phyloP scores from a whole-genome alignment of 2,329 filamentous ascomycete genomes.

The Exophiala viscosa region DNA sequence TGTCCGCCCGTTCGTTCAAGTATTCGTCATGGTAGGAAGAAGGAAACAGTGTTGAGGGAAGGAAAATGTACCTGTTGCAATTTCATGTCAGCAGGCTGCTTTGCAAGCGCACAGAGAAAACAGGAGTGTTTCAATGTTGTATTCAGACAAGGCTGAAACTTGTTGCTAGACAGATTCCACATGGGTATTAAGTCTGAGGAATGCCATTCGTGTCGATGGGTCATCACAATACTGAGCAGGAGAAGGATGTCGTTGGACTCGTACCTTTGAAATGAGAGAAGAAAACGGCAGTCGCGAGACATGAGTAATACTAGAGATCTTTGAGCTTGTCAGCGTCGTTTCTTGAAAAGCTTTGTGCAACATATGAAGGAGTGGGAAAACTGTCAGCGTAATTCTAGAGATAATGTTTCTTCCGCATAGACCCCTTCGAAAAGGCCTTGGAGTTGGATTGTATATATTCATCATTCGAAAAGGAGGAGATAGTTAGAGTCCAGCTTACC shows the following conservation, averaged over 20 bases:
- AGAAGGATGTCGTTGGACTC: conserved; percentile 16
- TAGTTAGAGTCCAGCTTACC: background rate
- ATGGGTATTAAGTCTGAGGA: conserved; percentile 64
- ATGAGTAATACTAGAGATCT: background rate
- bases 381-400: conserved; percentile 58
- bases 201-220: conserved; percentile 63
- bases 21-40: conserved; percentile 52
- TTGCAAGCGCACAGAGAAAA: background rate
- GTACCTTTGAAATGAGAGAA: conserved; percentile 43
- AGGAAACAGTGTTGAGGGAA: conserved; percentile 21
- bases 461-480: conserved; percentile 31
- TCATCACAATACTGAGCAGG: conserved; percentile 52
- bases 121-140: background rate
- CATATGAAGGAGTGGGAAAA: conserved; percentile 6
- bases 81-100: conserved; percentile 15
- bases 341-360: background rate
- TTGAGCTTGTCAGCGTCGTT: conserved; percentile 4
- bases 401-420: conserved; percentile 47
- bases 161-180: conserved; percentile 60
- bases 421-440: conserved; percentile 42
- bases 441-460: conserved; percentile 57
- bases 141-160: conserved; percentile 70
- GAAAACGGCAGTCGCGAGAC: background rate
- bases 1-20: conserved; percentile 69
- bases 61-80: conserved; percentile 23